A percentile compares a stretch with the other conserved stretches of the same genome.
These are phyloP conservation scores for Tylopilus plumbeoviolaceoides DNA, from an alignment of 768 basidiomycete genomes.

Conservation along the genomic window DNA sequence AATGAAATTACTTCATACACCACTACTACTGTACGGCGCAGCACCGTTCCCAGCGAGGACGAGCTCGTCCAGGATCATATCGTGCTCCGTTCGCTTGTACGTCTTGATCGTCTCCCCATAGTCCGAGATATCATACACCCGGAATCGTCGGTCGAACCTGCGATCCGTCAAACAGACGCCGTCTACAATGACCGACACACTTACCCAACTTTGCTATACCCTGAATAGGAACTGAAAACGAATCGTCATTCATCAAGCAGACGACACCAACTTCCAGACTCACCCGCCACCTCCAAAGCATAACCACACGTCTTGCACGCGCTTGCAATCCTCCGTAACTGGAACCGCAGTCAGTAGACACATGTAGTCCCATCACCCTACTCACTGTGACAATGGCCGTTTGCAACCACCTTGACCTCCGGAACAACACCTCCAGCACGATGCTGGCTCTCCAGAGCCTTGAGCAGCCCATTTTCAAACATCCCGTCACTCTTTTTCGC, in stretches of 20 bases:
- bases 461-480: constrained; percentile 76
- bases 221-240: constrained; percentile 67
- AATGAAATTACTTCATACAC: background rate
- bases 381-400: constrained; percentile 88
- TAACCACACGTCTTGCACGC: constrained; percentile 83
- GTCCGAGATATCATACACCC: constrained; percentile 82
- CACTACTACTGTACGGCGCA: constrained; percentile 31
- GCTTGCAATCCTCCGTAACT: constrained; percentile 88
- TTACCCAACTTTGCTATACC: constrained; percentile 74
- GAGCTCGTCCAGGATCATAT: constrained; percentile 62
- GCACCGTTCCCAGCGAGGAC: constrained; percentile 51
- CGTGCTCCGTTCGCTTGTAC: constrained; percentile 76
- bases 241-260: background rate
- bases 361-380: background rate
- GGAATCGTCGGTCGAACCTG: constrained; percentile 88
- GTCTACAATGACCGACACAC: constrained; percentile 12
- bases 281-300: constrained; percentile 88
- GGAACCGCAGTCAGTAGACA: constrained; percentile 13
- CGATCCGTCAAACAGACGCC: constrained; percentile 1
- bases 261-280: constrained; percentile 22
- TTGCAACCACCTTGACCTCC: constrained; percentile 85
- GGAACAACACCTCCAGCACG: constrained; percentile 41
- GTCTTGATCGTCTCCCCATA: constrained; percentile 92
- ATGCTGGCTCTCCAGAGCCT: constrained; percentile 68
- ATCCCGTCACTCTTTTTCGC: constrained; percentile 76